Conservation (phyloP, 1,139 yeast genomes). For the Hyphopichia wangnamkhiaoensis region DNA sequence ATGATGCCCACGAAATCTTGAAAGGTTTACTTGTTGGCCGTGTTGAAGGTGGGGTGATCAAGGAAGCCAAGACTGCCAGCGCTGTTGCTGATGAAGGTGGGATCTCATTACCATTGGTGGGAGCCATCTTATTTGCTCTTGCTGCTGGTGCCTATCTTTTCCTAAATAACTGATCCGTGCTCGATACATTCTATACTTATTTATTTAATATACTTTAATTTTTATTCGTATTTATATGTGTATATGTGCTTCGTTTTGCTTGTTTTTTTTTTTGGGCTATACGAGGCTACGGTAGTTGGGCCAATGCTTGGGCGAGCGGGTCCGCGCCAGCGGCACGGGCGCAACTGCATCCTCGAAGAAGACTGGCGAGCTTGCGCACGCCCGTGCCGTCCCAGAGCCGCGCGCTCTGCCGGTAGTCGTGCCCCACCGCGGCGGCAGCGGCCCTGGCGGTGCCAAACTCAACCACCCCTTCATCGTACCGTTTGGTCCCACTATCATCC, state of each 20-base stretch:
- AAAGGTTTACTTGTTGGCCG: conserved; percentile 68
- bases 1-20: conserved; percentile 84
- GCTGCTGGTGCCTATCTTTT: conserved; percentile 60
- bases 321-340: too few relatives aligned
- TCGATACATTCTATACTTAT: too few relatives aligned
- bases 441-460: too few relatives aligned
- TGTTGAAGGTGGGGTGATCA: conserved; percentile 45
- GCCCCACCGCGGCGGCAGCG: conserved; percentile 41
- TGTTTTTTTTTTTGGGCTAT: too few relatives aligned
- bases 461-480: conserved; percentile 43
- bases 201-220: too few relatives aligned
- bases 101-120: conserved; percentile 37
- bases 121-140: conserved; percentile 51
- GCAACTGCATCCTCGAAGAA: conserved; percentile 39
- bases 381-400: conserved; percentile 49
- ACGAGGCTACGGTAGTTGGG: too few relatives aligned
- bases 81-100: conserved; percentile 26
- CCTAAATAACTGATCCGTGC: conserved; percentile 18
- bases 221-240: too few relatives aligned
- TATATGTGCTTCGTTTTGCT: too few relatives aligned
- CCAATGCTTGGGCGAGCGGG: too few relatives aligned
- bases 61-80: conserved; percentile 24
- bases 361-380: conserved; percentile 49
- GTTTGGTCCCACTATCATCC: conserved; percentile 15
- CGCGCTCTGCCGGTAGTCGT: conserved; percentile 44